phyloP scores from a whole-genome alignment of 2,329 filamentous ascomycete species.

The Dissoconium aciculare region DNA sequence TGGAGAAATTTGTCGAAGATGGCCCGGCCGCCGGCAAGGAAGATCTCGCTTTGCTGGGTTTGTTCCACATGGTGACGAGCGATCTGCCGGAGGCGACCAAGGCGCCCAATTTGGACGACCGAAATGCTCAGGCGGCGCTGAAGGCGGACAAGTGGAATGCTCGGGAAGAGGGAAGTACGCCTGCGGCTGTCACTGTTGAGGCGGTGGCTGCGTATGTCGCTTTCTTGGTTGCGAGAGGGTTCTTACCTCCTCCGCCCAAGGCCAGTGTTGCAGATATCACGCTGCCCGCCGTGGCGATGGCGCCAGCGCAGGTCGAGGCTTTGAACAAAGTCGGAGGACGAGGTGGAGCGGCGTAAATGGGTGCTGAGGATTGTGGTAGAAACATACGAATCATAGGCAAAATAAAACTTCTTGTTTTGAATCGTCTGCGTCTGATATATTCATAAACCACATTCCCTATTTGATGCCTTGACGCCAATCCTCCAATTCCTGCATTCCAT shows the following conservation, averaged over 20 bases:
- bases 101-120: slow-evolving; percentile 60
- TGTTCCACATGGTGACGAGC: slow-evolving; percentile 58
- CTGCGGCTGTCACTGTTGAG: slow-evolving; percentile 42
- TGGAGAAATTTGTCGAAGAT: slow-evolving; percentile 53
- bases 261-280: slow-evolving; percentile 5
- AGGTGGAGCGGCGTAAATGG: slow-evolving; percentile 21
- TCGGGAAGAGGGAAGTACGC: slow-evolving; percentile 33
- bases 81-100: slow-evolving; percentile 56
- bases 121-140: slow-evolving; percentile 50
- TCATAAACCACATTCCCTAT: too few relatives aligned
- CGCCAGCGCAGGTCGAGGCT: slow-evolving; percentile 34
- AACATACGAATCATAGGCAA: background rate
- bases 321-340: slow-evolving; percentile 40
- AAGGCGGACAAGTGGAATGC: slow-evolving; percentile 47
- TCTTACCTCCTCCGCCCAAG: slow-evolving; percentile 37
- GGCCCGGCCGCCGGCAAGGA: slow-evolving; percentile 43
- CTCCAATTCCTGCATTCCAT: too few relatives aligned
- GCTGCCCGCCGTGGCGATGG: slow-evolving; percentile 33
- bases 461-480: too few relatives aligned
- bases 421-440: too few relatives aligned
- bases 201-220: slow-evolving; percentile 49
- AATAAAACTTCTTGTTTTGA: too few relatives aligned
- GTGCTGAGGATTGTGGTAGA: background rate
- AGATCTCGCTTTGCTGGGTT: slow-evolving; percentile 57
- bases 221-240: slow-evolving; percentile 48